These are phyloP conservation scores for Yarrowia porcina DNA, from an alignment of 805 yeast species.

Conservation along the genomic window DNA sequence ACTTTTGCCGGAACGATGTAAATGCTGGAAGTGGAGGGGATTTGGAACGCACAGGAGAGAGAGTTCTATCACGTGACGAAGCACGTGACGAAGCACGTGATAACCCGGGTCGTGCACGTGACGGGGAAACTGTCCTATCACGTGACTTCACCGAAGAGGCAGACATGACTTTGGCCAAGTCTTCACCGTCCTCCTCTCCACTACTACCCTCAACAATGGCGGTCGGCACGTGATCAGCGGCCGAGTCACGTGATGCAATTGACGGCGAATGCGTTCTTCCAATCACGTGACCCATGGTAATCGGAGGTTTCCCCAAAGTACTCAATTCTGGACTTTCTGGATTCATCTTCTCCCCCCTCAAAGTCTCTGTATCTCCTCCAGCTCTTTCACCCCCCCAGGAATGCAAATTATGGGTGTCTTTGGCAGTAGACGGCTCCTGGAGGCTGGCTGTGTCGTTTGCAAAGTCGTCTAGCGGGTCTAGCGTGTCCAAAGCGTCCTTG, in stretches of 20 bases:
- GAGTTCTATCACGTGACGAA: not conserved
- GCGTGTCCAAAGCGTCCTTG: conserved; percentile 10
- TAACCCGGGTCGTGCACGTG: not conserved
- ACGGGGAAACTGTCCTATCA: not conserved
- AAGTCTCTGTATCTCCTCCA: not conserved
- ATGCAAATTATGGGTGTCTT: not conserved
- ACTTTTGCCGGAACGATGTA: not conserved
- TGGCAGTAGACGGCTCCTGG: not conserved
- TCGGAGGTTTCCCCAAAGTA: not conserved
- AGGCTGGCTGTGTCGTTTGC: not conserved
- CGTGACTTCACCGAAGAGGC: not conserved
- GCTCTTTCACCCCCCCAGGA: not conserved
- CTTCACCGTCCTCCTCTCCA: not conserved
- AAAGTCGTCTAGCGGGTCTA: not conserved
- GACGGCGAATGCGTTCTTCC: not conserved
- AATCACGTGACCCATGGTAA: not conserved
- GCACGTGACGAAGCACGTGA: not conserved
- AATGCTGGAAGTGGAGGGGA: not conserved
- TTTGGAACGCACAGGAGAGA: not conserved
- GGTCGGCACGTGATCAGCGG: not conserved
- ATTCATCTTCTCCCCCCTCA: not conserved
- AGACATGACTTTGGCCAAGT: not conserved
- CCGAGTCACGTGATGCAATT: not conserved
- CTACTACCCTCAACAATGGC: not conserved
- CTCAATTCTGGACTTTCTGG: not conserved